These are phyloP conservation scores for Breynia disticha DNA, from an alignment of 441 rosid species.

Conservation along the genomic window DNA sequence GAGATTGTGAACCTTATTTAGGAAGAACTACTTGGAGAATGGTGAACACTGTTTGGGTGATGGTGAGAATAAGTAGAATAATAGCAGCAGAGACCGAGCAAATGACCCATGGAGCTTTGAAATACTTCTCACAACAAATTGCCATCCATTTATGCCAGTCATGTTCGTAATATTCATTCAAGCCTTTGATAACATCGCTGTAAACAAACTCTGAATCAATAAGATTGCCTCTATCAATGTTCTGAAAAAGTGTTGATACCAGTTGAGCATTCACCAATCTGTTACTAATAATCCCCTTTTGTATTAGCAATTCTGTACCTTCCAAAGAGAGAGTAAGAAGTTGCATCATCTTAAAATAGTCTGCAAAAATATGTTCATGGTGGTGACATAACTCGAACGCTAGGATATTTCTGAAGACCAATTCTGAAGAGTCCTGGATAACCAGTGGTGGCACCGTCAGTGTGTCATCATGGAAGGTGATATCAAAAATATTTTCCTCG, in stretches of 20 bases:
- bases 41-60: background rate
- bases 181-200: no score
- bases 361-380: background rate
- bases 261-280: background rate
- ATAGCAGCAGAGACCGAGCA: constrained; percentile 9
- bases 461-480: background rate
- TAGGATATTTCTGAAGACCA: background rate
- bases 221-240: background rate
- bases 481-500: constrained; percentile 1
- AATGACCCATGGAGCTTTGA: no score
- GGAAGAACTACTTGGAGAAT: no score
- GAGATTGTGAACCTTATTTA: background rate
- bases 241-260: background rate
- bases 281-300: no score
- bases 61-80: background rate
- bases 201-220: background rate
- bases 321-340: background rate
- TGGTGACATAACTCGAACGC: constrained; percentile 3
- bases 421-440: background rate
- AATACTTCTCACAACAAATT: no score
- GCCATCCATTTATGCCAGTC: no score
- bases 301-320: background rate
- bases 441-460: constrained; percentile 8
- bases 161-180: no score
- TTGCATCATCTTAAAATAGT: constrained; percentile 2